Evolutionary conservation across 768 basidiomycete genomes (phyloP).

Genomic region (Lactarius sanguifluus): DNA sequence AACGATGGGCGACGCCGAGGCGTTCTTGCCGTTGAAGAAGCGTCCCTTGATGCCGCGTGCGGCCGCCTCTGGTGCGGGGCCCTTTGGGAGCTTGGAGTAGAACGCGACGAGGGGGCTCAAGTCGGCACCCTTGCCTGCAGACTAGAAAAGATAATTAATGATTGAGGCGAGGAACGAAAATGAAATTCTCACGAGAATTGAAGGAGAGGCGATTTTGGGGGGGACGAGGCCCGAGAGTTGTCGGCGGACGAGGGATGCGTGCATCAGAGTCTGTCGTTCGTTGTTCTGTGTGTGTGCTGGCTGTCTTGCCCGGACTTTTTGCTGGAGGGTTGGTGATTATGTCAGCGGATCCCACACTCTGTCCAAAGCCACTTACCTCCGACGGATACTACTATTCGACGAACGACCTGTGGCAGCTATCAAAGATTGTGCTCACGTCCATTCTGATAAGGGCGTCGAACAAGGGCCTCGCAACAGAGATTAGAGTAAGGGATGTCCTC

Average conservation of each 20-base stretch:
- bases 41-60: conserved; percentile 71
- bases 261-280: conserved; percentile 48
- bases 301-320: background rate
- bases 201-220: conserved; percentile 92
- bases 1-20: conserved; percentile 67
- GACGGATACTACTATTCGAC: no score
- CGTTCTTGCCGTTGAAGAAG: conserved; percentile 85
- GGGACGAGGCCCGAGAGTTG: conserved; percentile 85
- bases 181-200: conserved; percentile 67
- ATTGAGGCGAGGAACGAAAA: background rate
- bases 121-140: conserved; percentile 76
- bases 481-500: background rate
- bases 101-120: conserved; percentile 88
- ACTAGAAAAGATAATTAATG: conserved; percentile 43
- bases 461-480: background rate
- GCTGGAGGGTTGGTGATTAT: background rate
- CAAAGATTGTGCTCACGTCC: no score
- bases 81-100: conserved; percentile 96
- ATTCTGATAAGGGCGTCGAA: background rate
- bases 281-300: background rate
- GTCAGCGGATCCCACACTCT: background rate
- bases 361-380: background rate
- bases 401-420: no score
- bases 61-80: conserved; percentile 59
- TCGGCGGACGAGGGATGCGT: conserved; percentile 80